Evolutionary conservation across 345 rosid genomes (phyloP).

Genomic region (Gossypium bickii): DNA sequence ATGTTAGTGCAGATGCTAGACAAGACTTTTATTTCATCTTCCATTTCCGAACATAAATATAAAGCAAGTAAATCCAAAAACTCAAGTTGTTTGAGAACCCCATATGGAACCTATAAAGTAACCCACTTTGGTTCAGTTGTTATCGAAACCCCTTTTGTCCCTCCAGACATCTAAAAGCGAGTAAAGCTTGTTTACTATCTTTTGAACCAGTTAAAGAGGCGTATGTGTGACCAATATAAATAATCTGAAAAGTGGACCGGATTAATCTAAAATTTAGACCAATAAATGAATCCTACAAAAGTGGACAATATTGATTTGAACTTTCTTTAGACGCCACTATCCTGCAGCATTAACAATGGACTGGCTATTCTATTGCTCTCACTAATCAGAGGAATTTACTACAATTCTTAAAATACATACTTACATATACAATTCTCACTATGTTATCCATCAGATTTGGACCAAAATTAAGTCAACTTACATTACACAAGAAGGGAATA

Average conservation of each 20-base stretch:
- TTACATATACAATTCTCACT: not conserved
- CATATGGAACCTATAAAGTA: not conserved
- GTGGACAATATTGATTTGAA: not conserved
- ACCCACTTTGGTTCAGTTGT: not conserved
- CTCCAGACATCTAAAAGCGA: not conserved
- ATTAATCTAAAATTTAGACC: not conserved
- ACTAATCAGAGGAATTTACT: constrained; percentile 1
- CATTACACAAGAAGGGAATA: not conserved
- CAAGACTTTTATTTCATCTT: not conserved
- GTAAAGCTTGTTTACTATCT: not conserved
- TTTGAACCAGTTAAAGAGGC: not conserved
- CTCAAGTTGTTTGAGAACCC: not conserved
- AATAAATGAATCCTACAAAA: not conserved
- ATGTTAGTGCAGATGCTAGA: not conserved
- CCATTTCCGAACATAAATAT: not conserved
- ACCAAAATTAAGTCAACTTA: not conserved
- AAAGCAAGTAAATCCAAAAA: not conserved
- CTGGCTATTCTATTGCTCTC: not conserved
- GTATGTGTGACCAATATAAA: not conserved
- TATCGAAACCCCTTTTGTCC: not conserved
- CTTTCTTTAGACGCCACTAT: not conserved
- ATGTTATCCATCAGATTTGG: not conserved
- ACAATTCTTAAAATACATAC: not conserved
- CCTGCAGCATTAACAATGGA: not conserved
- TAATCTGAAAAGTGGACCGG: not conserved